Evolutionary conservation across 805 yeast species (phyloP).

Genomic region (Barnettozyma populi): DNA sequence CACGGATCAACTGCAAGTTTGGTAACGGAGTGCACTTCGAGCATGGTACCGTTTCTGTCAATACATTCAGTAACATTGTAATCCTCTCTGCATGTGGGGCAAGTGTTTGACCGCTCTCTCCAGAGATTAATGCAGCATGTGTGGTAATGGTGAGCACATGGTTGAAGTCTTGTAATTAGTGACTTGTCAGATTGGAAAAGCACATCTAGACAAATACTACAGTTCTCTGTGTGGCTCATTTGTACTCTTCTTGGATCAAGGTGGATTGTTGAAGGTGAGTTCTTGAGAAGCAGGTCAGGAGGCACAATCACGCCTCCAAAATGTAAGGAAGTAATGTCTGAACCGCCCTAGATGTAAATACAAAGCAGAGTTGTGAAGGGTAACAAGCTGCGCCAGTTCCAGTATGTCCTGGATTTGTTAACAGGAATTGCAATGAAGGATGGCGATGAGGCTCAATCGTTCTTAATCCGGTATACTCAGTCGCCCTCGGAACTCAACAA

Average conservation of each 20-base stretch:
- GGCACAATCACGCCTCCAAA: background rate
- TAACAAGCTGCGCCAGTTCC: background rate
- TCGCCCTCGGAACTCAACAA: background rate
- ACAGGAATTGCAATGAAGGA: background rate
- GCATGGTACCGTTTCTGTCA: slow-evolving; percentile 16
- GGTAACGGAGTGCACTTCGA: slow-evolving; percentile 10
- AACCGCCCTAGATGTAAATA: background rate
- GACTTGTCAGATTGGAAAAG: slow-evolving; percentile 21
- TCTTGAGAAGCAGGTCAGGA: background rate
- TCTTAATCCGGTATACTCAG: background rate
- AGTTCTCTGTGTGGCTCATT: slow-evolving; percentile 26
- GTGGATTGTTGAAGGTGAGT: background rate
- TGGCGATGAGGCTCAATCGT: background rate
- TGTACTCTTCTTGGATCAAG: background rate
- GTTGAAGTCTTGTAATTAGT: slow-evolving; percentile 28
- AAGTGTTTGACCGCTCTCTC: slow-evolving; percentile 50
- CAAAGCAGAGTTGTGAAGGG: background rate
- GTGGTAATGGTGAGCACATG: slow-evolving; percentile 56
- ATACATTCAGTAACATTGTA: slow-evolving; percentile 35
- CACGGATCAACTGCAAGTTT: slow-evolving; percentile 9
- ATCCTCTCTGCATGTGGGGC: slow-evolving; percentile 55
- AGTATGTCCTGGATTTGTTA: background rate
- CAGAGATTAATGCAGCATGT: slow-evolving; percentile 51
- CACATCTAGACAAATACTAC: slow-evolving; percentile 58
- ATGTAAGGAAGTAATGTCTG: background rate